Conservation (phyloP, 352 stramenopile genomes). For the Pythium monospermum region DNA sequence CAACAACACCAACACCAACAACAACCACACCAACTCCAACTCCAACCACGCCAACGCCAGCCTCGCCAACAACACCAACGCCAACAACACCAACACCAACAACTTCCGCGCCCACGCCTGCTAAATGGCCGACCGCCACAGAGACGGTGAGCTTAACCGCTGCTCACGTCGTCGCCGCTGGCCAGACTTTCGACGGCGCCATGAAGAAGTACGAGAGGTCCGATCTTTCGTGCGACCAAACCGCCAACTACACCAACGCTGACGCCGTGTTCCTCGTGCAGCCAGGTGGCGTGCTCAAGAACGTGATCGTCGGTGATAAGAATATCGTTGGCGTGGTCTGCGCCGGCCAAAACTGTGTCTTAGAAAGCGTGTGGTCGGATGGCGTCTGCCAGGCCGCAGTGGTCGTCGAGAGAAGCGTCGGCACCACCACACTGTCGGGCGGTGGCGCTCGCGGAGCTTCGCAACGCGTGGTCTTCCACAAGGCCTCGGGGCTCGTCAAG, state of each 20-base stretch:
- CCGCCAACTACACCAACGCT: constrained; percentile 24
- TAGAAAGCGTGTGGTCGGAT: constrained; percentile 59
- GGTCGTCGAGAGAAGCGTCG: constrained; percentile 43
- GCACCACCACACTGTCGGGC: constrained; percentile 50
- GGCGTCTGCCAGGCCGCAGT: constrained; percentile 47
- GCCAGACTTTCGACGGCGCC: constrained; percentile 45
- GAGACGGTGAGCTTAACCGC: constrained; percentile 33
- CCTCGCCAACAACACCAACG: constrained; percentile 16
- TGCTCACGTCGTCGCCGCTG: constrained; percentile 22
- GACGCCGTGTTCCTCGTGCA: constrained; percentile 65
- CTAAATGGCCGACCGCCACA: constrained; percentile 42
- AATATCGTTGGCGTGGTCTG: constrained; percentile 45
- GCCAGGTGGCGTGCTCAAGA: constrained; percentile 48
- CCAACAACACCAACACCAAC: constrained; percentile 5
- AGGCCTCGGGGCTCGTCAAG: constrained; percentile 43
- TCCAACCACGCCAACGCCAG: constrained; percentile 5
- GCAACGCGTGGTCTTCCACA: constrained; percentile 37
- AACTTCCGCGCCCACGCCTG: constrained; percentile 8
- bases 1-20: constrained; percentile 5
- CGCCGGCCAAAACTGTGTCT: constrained; percentile 50
- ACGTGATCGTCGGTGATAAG: constrained; percentile 52
- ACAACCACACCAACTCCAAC: constrained; percentile 18
- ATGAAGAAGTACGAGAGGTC: constrained; percentile 60
- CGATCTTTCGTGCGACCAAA: constrained; percentile 37
- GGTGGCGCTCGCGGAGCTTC: constrained; percentile 44